Evolutionary conservation across 257 asterid genomes (phyloP), one percentile per base, ranked within the genome.

Genomic region (Rehmannia glutinosa): DNA sequence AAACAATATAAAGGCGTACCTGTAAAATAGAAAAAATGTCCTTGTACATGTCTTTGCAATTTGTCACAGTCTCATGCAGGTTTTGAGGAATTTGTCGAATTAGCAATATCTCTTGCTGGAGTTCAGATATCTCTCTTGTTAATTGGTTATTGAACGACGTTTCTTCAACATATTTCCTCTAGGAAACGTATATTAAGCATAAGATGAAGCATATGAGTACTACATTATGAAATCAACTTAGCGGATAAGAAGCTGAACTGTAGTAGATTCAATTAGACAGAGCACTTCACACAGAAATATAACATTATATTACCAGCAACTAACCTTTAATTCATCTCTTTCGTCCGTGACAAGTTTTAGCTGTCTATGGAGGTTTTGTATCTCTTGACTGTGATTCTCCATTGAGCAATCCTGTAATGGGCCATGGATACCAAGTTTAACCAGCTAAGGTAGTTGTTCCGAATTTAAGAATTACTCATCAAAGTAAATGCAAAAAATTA

Each of bases 271-370:
- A 17, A 51, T 25, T 57, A 16, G 43, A 46, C 53, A 58, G 50
- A 57, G 52, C 68, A 39, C 39, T 73, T 15, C 38, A 11, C 25
- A n/a, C 11, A 38, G 63, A 47, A 60, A 45, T 4, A 30, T 54
- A 16, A 58, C 35, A 59, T 27, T 28, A 52, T 46, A 47, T 13
- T 30, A 41, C 6, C 66, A 74, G 4, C 16, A 46, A 53, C 90
- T 61, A 66, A 88, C 99, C 99, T 83, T 83, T 67, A 88, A 79
- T 50, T 78, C 84, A 73, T 94, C 93, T 73, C 97, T 88, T 79
- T 91, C 99, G 72, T 88, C 87, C 1, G 49, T 77, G 41, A 87
- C 75, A 58, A 78, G 66, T 69, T 84, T 75, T 53, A 94, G 73
- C 78, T 88, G 95, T 52, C 76, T 81, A 7, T 39, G 91, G 59